Conservation (phyloP, 2,329 filamentous ascomycete species). For the Leptographium wingfieldii region DNA sequence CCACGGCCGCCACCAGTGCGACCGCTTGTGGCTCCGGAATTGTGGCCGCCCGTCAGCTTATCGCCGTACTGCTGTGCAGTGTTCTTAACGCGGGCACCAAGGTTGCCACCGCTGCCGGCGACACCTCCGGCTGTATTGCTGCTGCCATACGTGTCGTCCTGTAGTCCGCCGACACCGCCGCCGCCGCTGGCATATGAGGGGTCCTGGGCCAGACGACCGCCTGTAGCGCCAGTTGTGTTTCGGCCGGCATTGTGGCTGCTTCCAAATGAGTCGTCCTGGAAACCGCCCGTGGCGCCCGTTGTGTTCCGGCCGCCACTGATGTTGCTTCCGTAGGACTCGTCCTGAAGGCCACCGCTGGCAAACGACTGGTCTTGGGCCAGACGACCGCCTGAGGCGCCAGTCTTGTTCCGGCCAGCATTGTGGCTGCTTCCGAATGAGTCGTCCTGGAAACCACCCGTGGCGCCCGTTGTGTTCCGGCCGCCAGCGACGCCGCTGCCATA, state of each 20-base stretch:
- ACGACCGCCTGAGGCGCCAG: no score
- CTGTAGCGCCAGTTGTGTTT: no score
- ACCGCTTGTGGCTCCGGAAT: conserved; percentile 23
- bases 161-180: no score
- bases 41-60: conserved; percentile 17
- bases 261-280: no score
- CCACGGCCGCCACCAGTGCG: neutral
- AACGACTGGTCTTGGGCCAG: neutral
- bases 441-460: no score
- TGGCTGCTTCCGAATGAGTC: no score
- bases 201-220: neutral
- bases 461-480: no score
- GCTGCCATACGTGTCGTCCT: neutral
- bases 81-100: neutral
- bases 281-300: no score
- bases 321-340: neutral
- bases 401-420: no score
- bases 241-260: no score
- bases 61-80: neutral
- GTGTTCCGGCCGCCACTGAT: no score
- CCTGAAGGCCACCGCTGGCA: neutral
- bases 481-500: neutral
- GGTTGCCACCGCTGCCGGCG: neutral
- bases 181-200: neutral
- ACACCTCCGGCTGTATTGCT: no score